Base-by-base conservation (phyloP, 2,329 filamentous ascomycete genomes). In the Cordyceps fumosorosea region DNA sequence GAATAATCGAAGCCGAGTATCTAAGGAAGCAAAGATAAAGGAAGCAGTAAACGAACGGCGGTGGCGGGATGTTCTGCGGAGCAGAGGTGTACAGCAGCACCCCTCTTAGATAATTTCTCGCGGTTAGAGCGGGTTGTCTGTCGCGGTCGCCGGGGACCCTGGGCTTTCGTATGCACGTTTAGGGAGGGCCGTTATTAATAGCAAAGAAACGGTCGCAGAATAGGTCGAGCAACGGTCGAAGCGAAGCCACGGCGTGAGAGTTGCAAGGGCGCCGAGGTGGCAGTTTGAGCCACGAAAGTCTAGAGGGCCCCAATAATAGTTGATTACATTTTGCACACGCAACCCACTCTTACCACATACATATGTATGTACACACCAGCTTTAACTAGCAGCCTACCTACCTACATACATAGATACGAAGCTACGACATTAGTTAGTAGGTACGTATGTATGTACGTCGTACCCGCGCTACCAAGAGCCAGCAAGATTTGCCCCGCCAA, bases 101-200 rank as follows among this genome's bases (percentile, higher is more conserved):
- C 50, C 58, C 58, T 60, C 58, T 40, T 40, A 34, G 24, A 44
- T 53, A 51, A 53, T 32, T 60, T 45, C 47, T 60, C 40, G 57
- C 37, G 57, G 57, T 26, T 45, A 37, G 32, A 34, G 37, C 57
- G 24, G 57, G 24, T 45, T 45, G 45, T 26, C 22, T 44, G 40
- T 53, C 24, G 48, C 37, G 26, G 57, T 42, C 47, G 48, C 20
- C 22, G 48, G 34, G 29, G 20, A 44, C 18, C 20, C 14, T 44
- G 22, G 22, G 34, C 22, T 11, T 42, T 42, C 11, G 18, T 29
- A 42, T 40, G 32, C 16, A 47, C 22, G 22, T 42, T 42, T 50
- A 29, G 26, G 20, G 45, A 42, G 29, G 14, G 29, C 22, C 32
- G 20, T 42, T 51, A 10, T 50, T 40, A n/a, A 44, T n/a, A 24